These are phyloP conservation scores for Aspergillus sp. DNA, from an alignment of 2,329 filamentous ascomycete species.

Conservation along the genomic window DNA sequence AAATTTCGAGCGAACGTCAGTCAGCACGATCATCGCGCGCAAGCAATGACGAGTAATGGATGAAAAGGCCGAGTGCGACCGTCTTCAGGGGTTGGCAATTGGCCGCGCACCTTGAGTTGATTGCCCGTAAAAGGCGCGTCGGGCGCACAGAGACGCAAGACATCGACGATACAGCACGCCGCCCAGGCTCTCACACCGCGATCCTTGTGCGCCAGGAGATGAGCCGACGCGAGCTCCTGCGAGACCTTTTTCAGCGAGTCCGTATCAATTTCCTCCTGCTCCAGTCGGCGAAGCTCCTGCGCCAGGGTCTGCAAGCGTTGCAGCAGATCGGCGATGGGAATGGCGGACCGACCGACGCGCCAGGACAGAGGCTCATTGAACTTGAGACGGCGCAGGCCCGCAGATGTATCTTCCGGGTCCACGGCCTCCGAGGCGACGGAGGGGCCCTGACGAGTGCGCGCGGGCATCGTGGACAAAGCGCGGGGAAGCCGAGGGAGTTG, in stretches of 20 bases:
- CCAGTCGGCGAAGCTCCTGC: constrained; percentile 79
- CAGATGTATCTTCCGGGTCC: constrained; percentile 35
- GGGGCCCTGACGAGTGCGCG: constrained; percentile 45
- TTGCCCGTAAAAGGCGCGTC: constrained; percentile 89
- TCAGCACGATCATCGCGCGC: constrained; percentile 15
- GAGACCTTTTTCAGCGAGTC: constrained; percentile 83
- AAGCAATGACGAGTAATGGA: neutral
- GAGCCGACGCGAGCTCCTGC: constrained; percentile 77
- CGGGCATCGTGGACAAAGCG: constrained; percentile 41
- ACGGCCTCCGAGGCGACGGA: constrained; percentile 33
- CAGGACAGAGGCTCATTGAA: constrained; percentile 89
- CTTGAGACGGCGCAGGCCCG: constrained; percentile 54
- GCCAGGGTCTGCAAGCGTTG: constrained; percentile 77
- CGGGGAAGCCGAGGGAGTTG: constrained; percentile 24
- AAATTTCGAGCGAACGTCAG: constrained; percentile 8
- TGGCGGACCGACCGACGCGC: constrained; percentile 80
- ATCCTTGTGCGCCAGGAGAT: constrained; percentile 88
- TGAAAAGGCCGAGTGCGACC: neutral
- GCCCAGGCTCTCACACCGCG: constrained; percentile 87
- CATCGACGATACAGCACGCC: constrained; percentile 86
- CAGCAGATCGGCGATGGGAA: constrained; percentile 78
- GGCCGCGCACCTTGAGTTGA: constrained; percentile 75
- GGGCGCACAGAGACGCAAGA: constrained; percentile 88
- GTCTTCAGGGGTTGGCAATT: neutral
- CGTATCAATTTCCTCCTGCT: constrained; percentile 81